Conservation (phyloP, 2,329 filamentous ascomycete genomes). For the Nemania sp. region DNA sequence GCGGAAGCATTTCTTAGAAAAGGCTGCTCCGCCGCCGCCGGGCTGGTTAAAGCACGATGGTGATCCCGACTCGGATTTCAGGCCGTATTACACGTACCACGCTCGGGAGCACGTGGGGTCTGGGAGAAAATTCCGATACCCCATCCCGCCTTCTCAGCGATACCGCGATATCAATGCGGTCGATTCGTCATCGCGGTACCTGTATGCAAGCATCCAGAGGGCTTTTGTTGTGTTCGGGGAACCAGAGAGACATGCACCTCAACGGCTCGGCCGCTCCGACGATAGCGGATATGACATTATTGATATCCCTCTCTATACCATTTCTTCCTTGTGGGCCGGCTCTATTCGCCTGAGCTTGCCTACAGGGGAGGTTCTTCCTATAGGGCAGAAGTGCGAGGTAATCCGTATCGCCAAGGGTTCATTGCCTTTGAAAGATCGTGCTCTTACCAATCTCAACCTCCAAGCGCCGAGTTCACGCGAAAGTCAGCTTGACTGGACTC, state of each 20-base stretch:
- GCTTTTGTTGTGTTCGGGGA: constrained; percentile 7
- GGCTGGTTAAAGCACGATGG: constrained; percentile 9
- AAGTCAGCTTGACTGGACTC: neutral
- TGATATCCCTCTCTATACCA: constrained; percentile 9
- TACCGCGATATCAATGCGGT: constrained; percentile 7
- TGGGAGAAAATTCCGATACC: constrained; percentile 10
- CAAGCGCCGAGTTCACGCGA: neutral
- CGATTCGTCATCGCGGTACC: constrained; percentile 3
- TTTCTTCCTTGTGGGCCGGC: constrained; percentile 8
- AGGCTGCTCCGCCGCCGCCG: neutral
- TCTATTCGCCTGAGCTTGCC: neutral
- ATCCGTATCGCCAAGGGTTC: constrained; percentile 9
- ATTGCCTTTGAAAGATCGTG: neutral
- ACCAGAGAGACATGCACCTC: neutral
- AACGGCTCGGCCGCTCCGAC: neutral
- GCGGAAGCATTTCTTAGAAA: constrained; percentile 5
- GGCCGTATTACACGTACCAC: constrained; percentile 12
- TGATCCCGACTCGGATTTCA: neutral
- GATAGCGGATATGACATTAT: neutral
- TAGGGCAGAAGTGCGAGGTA: constrained; percentile 5
- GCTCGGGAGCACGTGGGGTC: constrained; percentile 5
- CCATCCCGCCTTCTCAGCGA: constrained; percentile 8
- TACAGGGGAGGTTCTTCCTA: neutral
- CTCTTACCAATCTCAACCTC: neutral
- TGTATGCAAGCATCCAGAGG: constrained; percentile 6